phyloP scores from a whole-genome alignment of 768 basidiomycete genomes.

The Hygrophorus pudorinus region DNA sequence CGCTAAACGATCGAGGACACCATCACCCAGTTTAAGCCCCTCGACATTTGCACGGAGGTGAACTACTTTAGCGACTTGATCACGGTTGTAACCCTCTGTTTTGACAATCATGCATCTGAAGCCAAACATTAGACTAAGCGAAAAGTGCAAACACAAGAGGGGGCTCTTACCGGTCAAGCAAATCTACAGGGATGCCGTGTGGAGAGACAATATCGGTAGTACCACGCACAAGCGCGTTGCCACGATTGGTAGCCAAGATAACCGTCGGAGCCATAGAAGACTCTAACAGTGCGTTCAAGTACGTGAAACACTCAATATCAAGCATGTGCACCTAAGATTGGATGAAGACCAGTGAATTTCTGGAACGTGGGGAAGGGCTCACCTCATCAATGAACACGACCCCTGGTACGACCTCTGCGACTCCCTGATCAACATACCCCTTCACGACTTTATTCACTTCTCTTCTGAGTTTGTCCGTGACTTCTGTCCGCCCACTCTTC shows the following conservation, averaged over 20 bases:
- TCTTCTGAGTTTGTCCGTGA: constrained; percentile 89
- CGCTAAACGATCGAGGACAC: constrained; percentile 74
- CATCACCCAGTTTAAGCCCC: constrained; percentile 63
- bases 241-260: constrained; percentile 93
- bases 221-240: constrained; percentile 85
- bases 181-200: constrained; percentile 89
- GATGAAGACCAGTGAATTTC: background rate
- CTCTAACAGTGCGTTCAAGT: constrained; percentile 91
- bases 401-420: constrained; percentile 95
- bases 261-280: constrained; percentile 97
- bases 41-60: constrained; percentile 82
- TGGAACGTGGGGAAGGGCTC: constrained; percentile 3
- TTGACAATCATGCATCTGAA: constrained; percentile 88
- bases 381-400: constrained; percentile 99
- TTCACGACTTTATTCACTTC: constrained; percentile 98
- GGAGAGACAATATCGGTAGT: constrained; percentile 87
- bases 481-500: constrained; percentile 88
- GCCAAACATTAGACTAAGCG: constrained; percentile 5
- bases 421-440: constrained; percentile 95
- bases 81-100: constrained; percentile 73
- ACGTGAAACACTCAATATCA: constrained; percentile 99
- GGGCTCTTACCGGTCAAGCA: constrained; percentile 70
- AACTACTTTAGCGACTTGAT: constrained; percentile 80
- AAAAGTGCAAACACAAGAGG: background rate
- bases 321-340: constrained; percentile 88